Evolutionary conservation across 495 filamentous ascomycete genomes (phyloP).

Genomic region (Aspergillus diversus): DNA sequence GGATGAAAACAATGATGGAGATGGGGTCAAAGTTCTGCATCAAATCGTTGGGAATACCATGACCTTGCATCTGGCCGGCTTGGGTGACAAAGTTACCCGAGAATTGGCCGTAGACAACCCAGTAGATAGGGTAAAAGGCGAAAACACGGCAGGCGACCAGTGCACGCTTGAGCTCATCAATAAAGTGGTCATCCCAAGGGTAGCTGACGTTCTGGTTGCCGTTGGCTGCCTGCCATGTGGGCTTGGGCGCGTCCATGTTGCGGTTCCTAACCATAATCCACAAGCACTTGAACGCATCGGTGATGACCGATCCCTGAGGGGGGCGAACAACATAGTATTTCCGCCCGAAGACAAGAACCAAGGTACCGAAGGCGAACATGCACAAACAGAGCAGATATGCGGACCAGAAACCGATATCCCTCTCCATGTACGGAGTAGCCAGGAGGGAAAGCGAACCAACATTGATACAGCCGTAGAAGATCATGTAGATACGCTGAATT

Average conservation of each 20-base stretch:
- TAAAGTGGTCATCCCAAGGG: constrained; percentile 64
- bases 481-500: constrained; percentile 74
- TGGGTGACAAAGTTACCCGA: constrained; percentile 62
- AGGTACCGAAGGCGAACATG: constrained; percentile 59
- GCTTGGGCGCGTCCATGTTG: constrained; percentile 64
- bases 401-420: constrained; percentile 71
- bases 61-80: constrained; percentile 56
- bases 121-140: constrained; percentile 61
- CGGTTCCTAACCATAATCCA: constrained; percentile 60
- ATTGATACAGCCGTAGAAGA: constrained; percentile 80
- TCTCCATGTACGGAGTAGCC: constrained; percentile 68
- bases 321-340: constrained; percentile 65
- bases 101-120: constrained; percentile 65
- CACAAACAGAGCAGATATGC: constrained; percentile 72
- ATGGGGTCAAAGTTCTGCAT: constrained; percentile 79
- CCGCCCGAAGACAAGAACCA: constrained; percentile 55
- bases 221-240: constrained; percentile 55
- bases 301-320: constrained; percentile 65
- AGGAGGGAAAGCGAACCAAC: constrained; percentile 68
- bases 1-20: constrained; percentile 72
- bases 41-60: constrained; percentile 71
- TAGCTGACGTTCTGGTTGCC: constrained; percentile 38
- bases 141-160: constrained; percentile 65
- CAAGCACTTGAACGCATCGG: constrained; percentile 62
- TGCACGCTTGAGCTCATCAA: constrained; percentile 64